Conservation (phyloP, 2,329 filamentous ascomycete species). For the Escovopsis sp. region DNA sequence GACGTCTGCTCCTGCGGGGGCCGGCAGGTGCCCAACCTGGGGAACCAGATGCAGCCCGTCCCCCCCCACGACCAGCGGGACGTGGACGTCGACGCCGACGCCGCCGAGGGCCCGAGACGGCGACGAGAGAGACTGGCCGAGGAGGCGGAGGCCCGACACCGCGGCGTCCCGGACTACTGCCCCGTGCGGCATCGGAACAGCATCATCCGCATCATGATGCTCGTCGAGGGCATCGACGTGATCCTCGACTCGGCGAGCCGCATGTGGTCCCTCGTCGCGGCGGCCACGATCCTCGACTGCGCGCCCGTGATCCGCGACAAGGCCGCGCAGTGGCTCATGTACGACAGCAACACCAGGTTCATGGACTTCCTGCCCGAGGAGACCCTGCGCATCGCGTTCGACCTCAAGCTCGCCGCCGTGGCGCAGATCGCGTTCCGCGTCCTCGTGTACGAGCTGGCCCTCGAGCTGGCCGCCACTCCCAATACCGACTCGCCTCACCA, state of each 20-base stretch:
- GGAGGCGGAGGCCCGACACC: conserved; percentile 6
- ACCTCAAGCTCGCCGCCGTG: conserved; percentile 27
- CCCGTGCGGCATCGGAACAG: conserved; percentile 45
- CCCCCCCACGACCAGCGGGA: too few relatives aligned
- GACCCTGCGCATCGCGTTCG: conserved; percentile 40
- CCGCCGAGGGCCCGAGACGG: neutral
- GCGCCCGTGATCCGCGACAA: conserved; percentile 28
- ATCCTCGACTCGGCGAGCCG: conserved; percentile 50
- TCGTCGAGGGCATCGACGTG: conserved; percentile 39
- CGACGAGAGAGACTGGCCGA: neutral
- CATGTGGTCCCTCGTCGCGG: conserved; percentile 49
- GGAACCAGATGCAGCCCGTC: too few relatives aligned
- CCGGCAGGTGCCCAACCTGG: too few relatives aligned
- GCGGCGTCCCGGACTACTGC: conserved; percentile 42
- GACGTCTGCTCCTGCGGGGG: conserved; percentile 22
- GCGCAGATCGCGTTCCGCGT: conserved; percentile 39
- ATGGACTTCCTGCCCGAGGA: conserved; percentile 50
- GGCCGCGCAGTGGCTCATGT: conserved; percentile 44
- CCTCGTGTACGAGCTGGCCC: conserved; percentile 47
- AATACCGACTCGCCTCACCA: neutral
- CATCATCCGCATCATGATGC: conserved; percentile 47
- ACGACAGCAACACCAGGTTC: conserved; percentile 38
- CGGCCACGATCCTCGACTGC: conserved; percentile 46
- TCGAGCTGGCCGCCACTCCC: conserved; percentile 23
- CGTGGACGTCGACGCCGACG: neutral